Evolutionary conservation across 352 stramenopile species (phyloP), one percentile per base, ranked within the genome.

Genomic region (Pythium myriotylum): DNA sequence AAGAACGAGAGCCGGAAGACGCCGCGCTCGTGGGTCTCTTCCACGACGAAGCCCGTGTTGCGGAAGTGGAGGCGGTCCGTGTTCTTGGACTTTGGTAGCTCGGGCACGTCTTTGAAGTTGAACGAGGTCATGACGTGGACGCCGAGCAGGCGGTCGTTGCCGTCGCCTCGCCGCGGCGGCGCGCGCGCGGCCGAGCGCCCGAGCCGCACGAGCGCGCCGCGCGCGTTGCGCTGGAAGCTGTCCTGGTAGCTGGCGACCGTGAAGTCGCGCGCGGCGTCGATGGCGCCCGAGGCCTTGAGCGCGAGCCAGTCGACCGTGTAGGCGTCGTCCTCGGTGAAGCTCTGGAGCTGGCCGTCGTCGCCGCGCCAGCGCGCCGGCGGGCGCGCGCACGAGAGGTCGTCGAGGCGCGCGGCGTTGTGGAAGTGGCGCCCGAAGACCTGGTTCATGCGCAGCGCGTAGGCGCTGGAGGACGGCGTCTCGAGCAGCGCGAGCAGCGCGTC

Each of bases 241-340:
- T 91, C 81, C 55, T 91, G 81, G 62, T 89, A 91, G 61, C 70
- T 76, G n/a, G 85, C 80, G 1, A 91, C 61, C 3, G 81, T 91
- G 41, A 89, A 89, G 50, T 91, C 81, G 49, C 73, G 70, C 39
- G 64, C 53, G 54, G 72, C 79, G 37, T 88, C 77, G 10, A 63
- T 57, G 37, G 69, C 76, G 9, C 68, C 60, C n/a, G n/a, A n/a
- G 19, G 79, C 68, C 27, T 76, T 75, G 37, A 91, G 72, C 32
- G 79, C 70, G 35, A 91, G 58, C 81, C 81, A 91, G 51, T 89
- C 77, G 54, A 88, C 81, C 16, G 67, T 73, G 64, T 89, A 91
- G 32, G 74, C 74, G 65, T 91, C 81, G 46, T 91, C 79, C 46
- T 91, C 71, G 6, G 39, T 56, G 41, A 48, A 69, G 19, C 3